Conservation (phyloP, 768 basidiomycete species). For the Tylopilus sp. region DNA sequence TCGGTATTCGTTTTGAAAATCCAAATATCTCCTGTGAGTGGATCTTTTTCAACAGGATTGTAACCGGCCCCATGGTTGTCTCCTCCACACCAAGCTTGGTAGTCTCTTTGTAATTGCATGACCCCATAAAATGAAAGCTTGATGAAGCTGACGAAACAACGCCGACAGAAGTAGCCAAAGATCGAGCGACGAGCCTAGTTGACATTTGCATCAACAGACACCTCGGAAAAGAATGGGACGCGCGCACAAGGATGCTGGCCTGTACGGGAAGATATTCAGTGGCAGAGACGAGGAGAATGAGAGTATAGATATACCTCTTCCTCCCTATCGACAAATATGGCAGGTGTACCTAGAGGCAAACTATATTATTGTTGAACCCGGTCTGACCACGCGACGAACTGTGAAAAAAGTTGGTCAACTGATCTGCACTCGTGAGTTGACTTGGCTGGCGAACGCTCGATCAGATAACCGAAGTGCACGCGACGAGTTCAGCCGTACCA, state of each 20-base stretch:
- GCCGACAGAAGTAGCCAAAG: constrained; percentile 78
- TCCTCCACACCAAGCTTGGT: constrained; percentile 58
- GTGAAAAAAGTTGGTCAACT: constrained; percentile 60
- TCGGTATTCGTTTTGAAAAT: constrained; percentile 65
- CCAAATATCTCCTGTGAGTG: constrained; percentile 44
- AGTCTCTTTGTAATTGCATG: constrained; percentile 63
- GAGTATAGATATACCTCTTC: constrained; percentile 42
- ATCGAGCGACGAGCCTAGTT: constrained; percentile 67
- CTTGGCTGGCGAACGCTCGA: constrained; percentile 35
- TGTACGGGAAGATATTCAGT: constrained; percentile 13
- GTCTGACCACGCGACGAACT: constrained; percentile 19
- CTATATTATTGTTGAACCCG: not conserved
- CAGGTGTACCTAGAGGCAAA: constrained; percentile 43
- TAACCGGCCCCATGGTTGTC: constrained; percentile 48
- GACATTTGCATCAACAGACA: not conserved
- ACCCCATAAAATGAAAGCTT: constrained; percentile 76
- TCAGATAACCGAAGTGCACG: constrained; percentile 21
- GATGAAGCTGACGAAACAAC: constrained; percentile 69
- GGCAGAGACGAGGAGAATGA: not conserved
- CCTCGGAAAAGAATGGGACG: constrained; percentile 11
- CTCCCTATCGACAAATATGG: constrained; percentile 58
- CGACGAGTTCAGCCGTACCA: constrained; percentile 24
- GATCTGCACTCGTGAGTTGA: constrained; percentile 52
- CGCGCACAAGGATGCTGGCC: constrained; percentile 27
- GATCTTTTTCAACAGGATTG: constrained; percentile 47